Evolutionary conservation across 192 early-diverging fungal genomes (phyloP).

Genomic region (Backusella mclennaniae): DNA sequence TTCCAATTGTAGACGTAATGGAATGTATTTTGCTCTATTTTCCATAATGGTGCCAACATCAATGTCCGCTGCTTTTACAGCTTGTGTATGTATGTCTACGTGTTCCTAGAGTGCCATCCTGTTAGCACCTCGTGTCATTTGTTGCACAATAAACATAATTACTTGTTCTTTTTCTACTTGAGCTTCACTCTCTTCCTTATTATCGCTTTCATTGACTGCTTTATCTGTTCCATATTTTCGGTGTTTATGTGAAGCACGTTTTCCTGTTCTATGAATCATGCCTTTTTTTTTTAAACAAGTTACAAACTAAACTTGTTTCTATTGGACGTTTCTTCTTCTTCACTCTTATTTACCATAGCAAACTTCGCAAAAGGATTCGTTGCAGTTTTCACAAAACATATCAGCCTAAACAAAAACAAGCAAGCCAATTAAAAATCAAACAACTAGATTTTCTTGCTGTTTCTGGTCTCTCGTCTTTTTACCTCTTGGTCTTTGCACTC

Average conservation of each 20-base stretch:
- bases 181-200: background rate
- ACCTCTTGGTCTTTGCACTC: conserved; percentile 83
- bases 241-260: conserved; percentile 56
- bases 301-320: background rate
- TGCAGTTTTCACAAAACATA: conserved; percentile 79
- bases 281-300: conserved; percentile 18
- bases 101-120: background rate
- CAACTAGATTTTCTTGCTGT: background rate
- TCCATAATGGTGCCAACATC: conserved; percentile 77
- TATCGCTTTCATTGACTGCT: background rate
- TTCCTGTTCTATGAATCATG: conserved; percentile 83
- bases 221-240: background rate
- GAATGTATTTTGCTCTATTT: conserved; percentile 88
- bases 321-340: background rate
- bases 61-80: conserved; percentile 29
- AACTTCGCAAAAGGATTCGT: conserved; percentile 89
- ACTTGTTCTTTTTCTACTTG: conserved; percentile 8
- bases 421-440: background rate
- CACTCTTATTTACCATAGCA: conserved; percentile 56
- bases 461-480: background rate
- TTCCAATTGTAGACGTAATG: conserved; percentile 82
- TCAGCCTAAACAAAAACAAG: conserved; percentile 39
- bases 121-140: background rate
- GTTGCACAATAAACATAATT: background rate
- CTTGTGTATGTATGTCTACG: background rate